A percentile compares a stretch with the other conserved stretches of the same genome.
These are phyloP conservation scores for Euphrasia arctica DNA, from an alignment of 305 asterid species.

Conservation along the genomic window DNA sequence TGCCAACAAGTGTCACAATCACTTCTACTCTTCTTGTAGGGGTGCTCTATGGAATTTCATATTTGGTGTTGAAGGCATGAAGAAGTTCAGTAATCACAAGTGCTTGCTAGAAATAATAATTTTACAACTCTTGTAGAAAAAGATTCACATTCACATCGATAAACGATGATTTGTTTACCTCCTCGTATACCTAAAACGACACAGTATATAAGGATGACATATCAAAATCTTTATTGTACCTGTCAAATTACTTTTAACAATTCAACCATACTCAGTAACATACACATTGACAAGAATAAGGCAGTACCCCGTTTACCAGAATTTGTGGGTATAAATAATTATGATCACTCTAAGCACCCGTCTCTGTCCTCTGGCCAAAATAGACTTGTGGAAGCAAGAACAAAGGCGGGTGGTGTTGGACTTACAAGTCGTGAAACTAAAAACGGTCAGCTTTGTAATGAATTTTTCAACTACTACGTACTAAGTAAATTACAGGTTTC, in stretches of 20 bases:
- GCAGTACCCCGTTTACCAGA: conserved; percentile 28
- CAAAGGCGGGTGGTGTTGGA: conserved; percentile 24
- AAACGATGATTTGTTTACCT: too few relatives aligned
- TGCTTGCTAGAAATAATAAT: neutral
- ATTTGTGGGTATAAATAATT: conserved; percentile 6
- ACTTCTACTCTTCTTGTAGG: conserved; percentile 37
- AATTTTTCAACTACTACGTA: conserved; percentile 31
- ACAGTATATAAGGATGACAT: neutral
- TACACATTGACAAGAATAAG: conserved; percentile 21
- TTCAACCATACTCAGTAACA: conserved; percentile 6
- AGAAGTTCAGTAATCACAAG: neutral
- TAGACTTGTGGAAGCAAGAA: conserved; percentile 33
- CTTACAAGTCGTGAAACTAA: conserved; percentile 26
- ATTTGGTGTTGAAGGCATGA: neutral
- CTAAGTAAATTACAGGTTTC: conserved; percentile 26
- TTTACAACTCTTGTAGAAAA: too few relatives aligned
- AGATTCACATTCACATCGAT: too few relatives aligned
- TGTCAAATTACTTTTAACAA: neutral
- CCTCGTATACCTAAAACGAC: too few relatives aligned
- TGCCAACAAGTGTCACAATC: conserved; percentile 49
- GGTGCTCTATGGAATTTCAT: neutral
- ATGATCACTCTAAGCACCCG: conserved; percentile 12
- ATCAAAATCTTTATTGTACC: neutral
- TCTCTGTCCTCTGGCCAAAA: conserved; percentile 34
- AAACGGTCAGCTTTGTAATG: conserved; percentile 25